Evolutionary conservation across 73 alveolate genomes (phyloP).

Genomic region (Paraurostyla sp.): DNA sequence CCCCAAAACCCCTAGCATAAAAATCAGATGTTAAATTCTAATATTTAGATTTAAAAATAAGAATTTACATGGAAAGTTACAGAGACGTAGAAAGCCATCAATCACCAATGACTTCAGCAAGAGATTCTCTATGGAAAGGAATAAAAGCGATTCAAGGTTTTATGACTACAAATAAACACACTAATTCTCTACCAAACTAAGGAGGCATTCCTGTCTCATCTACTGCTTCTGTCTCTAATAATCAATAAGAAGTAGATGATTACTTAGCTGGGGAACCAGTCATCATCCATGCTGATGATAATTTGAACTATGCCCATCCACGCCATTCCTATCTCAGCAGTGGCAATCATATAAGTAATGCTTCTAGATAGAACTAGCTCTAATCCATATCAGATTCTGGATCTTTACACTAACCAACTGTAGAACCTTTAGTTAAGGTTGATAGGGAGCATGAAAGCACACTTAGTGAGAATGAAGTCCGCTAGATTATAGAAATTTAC

Average conservation of each 20-base stretch:
- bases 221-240: slow-evolving; percentile 9
- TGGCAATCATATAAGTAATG: too few relatives aligned
- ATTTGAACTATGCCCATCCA: too few relatives aligned
- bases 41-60: too few relatives aligned
- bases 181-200: too few relatives aligned
- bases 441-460: slow-evolving; percentile 16
- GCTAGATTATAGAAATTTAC: slow-evolving; percentile 12
- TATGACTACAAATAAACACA: too few relatives aligned
- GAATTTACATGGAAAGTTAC: slow-evolving; percentile 8
- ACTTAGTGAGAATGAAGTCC: neutral
- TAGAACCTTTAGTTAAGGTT: neutral
- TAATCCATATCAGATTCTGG: too few relatives aligned
- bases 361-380: too few relatives aligned
- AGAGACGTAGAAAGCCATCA: neutral
- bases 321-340: too few relatives aligned
- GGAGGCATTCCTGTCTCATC: too few relatives aligned
- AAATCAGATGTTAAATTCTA: too few relatives aligned
- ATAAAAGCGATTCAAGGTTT: neutral
- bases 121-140: neutral
- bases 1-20: too few relatives aligned
- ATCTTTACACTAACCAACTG: too few relatives aligned
- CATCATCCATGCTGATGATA: neutral
- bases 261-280: slow-evolving; percentile 29
- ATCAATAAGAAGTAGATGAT: neutral
- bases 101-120: slow-evolving; percentile 31